Evolutionary conservation across 805 yeast genomes (phyloP), one percentile per base, ranked within the genome.

Genomic region (Yarrowia divulgata): DNA sequence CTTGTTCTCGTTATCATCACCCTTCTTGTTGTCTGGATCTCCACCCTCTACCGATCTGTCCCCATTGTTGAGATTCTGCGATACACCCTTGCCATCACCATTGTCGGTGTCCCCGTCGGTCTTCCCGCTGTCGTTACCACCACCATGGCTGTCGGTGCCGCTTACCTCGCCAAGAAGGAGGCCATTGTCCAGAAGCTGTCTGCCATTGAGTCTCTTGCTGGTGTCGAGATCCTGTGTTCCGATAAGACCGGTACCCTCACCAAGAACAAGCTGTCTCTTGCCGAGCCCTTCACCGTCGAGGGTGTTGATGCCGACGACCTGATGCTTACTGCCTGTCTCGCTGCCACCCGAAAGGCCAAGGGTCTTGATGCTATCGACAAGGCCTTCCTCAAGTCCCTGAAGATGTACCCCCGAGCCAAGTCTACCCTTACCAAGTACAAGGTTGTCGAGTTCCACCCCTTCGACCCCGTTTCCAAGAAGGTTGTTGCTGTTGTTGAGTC

Each of bases 81-180:
- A 85, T 90, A 88, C 89, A 90, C 97, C 77, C 85, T 93, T 80
- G 97, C 97, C 76, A 92, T 93, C 82, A 93, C 97, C 85, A 91
- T 93, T 83, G 89, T 93, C 77, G 97, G 97, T 89, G 97, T 93
- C 76, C 97, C 97, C 81, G 97, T 93, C 75, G 97, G 97, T 90
- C 88, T 93, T 81, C 97, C 97, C 82, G 97, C 97, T 81, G 97
- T 93, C 79, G 97, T 92, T 75, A 93, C 97, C 85, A 93, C 97
- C 78, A 93, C 97, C 81, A 92, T 93, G 97, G 98, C 98, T 82
- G 98, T 93, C 83, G 98, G 98, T 88, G 98, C 97, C 81, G 97
- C 97, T 80, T 91, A 93, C 90, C 85, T 93, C 79, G 97, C 97
- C 78, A 91, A 92, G 88, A 93, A 92, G 84, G 91, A 91, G 84